Percentiles rank a stretch among this genome's conserved stretches.
These are phyloP conservation scores for Cystobasidium sp. DNA, from an alignment of 1,284 basidiomycete species.

Conservation along the genomic window DNA sequence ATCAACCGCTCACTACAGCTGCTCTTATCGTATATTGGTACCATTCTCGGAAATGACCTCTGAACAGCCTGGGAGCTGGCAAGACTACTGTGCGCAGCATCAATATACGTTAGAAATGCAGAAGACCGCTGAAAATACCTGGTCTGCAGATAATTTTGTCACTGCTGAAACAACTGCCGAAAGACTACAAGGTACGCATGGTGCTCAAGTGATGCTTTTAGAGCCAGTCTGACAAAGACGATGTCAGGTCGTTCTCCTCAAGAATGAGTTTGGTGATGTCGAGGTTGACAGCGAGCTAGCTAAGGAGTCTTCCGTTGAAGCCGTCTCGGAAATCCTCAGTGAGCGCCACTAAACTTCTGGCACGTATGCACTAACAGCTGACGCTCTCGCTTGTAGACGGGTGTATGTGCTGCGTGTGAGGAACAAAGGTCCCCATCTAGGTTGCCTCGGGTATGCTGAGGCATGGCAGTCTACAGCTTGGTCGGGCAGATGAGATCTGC, in stretches of 20 bases:
- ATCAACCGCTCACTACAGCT: neutral
- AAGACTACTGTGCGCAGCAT: slow-evolving; percentile 28
- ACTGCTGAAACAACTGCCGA: slow-evolving; percentile 74
- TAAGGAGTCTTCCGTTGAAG: slow-evolving; percentile 75
- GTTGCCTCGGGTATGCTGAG: neutral
- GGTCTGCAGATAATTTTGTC: slow-evolving; percentile 69
- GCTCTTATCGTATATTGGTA: neutral
- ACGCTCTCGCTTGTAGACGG: slow-evolving; percentile 19
- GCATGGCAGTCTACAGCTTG: slow-evolving; percentile 58
- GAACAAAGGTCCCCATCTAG: slow-evolving; percentile 14
- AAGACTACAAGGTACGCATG: slow-evolving; percentile 66
- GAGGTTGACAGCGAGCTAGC: slow-evolving; percentile 86
- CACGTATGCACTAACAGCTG: neutral
- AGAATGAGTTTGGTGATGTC: slow-evolving; percentile 85
- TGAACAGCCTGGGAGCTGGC: slow-evolving; percentile 37
- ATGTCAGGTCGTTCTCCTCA: slow-evolving; percentile 72
- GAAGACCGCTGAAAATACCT: neutral
- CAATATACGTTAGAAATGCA: neutral
- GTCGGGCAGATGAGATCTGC: slow-evolving; percentile 90
- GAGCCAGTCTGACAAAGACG: neutral
- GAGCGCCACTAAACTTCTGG: slow-evolving; percentile 53
- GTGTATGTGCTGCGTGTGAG: slow-evolving; percentile 71
- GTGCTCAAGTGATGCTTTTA: neutral
- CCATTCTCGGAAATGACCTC: neutral
- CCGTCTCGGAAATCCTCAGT: slow-evolving; percentile 87